Conservation (phyloP, 2,329 filamentous ascomycete species). For the Colletotrichum cereale region DNA sequence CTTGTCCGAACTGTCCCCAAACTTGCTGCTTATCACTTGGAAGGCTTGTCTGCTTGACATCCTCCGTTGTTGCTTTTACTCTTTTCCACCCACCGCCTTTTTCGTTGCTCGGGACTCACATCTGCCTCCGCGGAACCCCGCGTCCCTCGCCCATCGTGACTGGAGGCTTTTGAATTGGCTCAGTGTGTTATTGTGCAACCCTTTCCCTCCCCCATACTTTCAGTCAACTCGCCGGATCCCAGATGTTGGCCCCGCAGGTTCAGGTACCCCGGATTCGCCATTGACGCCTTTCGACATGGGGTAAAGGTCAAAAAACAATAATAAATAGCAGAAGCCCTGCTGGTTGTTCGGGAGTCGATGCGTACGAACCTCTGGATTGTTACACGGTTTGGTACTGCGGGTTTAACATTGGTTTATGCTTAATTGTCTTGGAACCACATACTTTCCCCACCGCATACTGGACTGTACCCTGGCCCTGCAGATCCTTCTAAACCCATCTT, state of each 20-base stretch:
- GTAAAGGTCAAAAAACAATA: not conserved
- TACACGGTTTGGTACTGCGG: not conserved
- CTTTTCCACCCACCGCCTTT: slow-evolving; percentile 21
- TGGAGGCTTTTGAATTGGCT: not conserved
- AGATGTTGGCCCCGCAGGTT: slow-evolving; percentile 33
- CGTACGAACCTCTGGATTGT: not conserved
- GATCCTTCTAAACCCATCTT: slow-evolving; percentile 10
- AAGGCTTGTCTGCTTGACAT: not conserved
- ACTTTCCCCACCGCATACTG: not conserved
- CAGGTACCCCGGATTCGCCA: slow-evolving; percentile 33
- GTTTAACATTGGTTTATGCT: slow-evolving; percentile 27
- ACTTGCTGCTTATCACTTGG: slow-evolving; percentile 1
- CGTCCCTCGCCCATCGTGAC: not conserved
- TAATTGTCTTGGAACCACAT: slow-evolving; percentile 11
- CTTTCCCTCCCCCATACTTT: slow-evolving; percentile 17
- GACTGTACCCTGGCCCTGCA: not conserved
- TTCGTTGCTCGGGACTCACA: slow-evolving; percentile 14
- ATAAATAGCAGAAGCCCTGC: slow-evolving; percentile 36
- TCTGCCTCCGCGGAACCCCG: slow-evolving; percentile 30
- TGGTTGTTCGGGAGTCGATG: not conserved
- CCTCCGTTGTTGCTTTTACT: slow-evolving; percentile 9
- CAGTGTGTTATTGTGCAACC: not conserved
- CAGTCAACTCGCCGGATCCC: slow-evolving; percentile 16
- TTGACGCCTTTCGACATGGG: slow-evolving; percentile 14
- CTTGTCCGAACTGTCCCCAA: not conserved